Conservation (phyloP, 2,329 filamentous ascomycete genomes). For the Coleophoma crateriformis region DNA sequence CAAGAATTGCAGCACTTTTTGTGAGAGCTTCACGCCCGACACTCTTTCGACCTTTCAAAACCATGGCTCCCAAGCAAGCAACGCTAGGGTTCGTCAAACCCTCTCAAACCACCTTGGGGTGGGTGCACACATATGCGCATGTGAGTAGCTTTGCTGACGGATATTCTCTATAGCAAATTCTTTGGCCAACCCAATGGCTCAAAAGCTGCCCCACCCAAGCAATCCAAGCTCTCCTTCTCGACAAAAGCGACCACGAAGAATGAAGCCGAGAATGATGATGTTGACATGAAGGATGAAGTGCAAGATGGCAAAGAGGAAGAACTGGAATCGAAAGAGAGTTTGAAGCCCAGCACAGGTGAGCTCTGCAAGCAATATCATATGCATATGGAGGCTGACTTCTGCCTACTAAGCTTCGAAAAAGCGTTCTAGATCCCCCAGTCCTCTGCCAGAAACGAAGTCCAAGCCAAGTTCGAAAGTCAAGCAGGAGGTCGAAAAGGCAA, state of each 20-base stretch:
- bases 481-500: not conserved
- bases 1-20: constrained; percentile 11
- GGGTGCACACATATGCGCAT: constrained; percentile 28
- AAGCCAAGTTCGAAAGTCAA: not conserved
- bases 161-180: constrained; percentile 62
- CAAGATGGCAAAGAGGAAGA: constrained; percentile 8
- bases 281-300: constrained; percentile 18
- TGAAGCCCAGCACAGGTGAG: constrained; percentile 11
- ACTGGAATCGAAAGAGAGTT: constrained; percentile 18
- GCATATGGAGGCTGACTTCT: not conserved
- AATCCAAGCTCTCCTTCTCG: constrained; percentile 74
- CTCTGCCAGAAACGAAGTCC: constrained; percentile 13
- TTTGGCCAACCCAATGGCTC: constrained; percentile 64
- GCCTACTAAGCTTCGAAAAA: constrained; percentile 12
- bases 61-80: constrained; percentile 49
- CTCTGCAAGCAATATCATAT: not conserved
- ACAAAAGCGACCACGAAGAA: constrained; percentile 40
- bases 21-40: constrained; percentile 10
- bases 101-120: constrained; percentile 71
- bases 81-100: constrained; percentile 83
- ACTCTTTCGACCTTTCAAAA: constrained; percentile 12
- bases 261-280: constrained; percentile 16
- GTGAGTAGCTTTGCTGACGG: constrained; percentile 11
- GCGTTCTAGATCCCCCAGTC: constrained; percentile 17
- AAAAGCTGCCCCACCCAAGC: constrained; percentile 57